Evolutionary conservation across 768 basidiomycete species (phyloP).

Genomic region (Pulveroboletus sp.): DNA sequence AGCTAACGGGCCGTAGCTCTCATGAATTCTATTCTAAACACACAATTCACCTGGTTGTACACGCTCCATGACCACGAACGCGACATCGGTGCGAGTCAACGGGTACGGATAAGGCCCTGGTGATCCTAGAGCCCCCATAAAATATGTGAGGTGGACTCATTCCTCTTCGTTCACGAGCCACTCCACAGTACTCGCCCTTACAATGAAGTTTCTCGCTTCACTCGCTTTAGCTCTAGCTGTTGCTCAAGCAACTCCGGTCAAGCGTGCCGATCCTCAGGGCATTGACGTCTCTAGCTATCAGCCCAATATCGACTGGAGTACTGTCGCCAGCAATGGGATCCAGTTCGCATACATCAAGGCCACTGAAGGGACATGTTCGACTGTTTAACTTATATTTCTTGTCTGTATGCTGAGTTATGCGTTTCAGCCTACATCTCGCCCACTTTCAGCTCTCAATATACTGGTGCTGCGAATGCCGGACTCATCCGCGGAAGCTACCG

Average conservation of each 20-base stretch:
- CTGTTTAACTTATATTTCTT: not conserved
- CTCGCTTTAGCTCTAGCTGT: constrained; percentile 15
- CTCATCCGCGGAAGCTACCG: constrained; percentile 60
- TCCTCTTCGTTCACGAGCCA: not conserved
- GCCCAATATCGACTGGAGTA: constrained; percentile 45
- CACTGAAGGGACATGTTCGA: constrained; percentile 54
- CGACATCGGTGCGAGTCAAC: not conserved
- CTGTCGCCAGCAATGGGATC: constrained; percentile 47
- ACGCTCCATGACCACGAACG: constrained; percentile 11
- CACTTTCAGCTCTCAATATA: constrained; percentile 46
- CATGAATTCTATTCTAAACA: not conserved
- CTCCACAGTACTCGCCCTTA: not conserved
- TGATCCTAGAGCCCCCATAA: constrained; percentile 8
- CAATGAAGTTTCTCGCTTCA: constrained; percentile 19
- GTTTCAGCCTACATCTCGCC: constrained; percentile 20
- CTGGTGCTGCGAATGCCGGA: constrained; percentile 49
- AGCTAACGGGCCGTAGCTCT: not conserved
- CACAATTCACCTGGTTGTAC: constrained; percentile 3
- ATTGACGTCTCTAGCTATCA: constrained; percentile 56
- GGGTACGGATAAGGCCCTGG: not conserved
- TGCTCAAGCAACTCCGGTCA: constrained; percentile 12
- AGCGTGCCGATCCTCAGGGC: constrained; percentile 41
- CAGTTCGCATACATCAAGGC: constrained; percentile 63
- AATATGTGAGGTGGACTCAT: not conserved
- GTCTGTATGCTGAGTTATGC: not conserved